These are phyloP conservation scores for Arbutus unedo DNA, from an alignment of 148 eudicot species.

Conservation along the genomic window DNA sequence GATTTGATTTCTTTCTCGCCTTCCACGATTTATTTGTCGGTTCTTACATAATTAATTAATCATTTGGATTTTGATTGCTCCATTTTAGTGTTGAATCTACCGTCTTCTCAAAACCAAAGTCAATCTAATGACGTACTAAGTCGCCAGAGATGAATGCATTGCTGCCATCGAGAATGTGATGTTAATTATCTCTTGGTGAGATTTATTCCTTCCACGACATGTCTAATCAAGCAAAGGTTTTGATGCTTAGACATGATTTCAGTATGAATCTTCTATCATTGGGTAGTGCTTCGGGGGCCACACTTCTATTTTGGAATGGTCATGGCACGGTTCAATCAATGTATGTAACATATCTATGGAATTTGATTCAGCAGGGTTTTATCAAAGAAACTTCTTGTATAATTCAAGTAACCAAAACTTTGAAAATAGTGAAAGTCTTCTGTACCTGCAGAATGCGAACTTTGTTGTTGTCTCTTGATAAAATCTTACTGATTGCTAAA, in stretches of 20 bases:
- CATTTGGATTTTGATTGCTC: background rate
- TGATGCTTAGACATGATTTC: background rate
- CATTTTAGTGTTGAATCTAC: background rate
- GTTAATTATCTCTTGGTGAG: background rate
- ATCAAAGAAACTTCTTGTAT: background rate
- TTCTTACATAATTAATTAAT: background rate
- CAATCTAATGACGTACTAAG: background rate
- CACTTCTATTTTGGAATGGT: background rate
- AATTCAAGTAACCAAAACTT: background rate
- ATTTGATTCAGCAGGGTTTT: background rate
- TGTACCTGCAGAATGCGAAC: conserved; percentile 90
- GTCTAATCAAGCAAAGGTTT: background rate
- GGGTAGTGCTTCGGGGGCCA: background rate
- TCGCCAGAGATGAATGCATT: background rate
- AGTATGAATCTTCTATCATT: background rate
- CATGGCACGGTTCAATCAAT: background rate
- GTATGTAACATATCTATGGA: background rate
- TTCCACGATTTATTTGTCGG: background rate
- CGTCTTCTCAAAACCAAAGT: background rate
- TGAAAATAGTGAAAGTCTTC: background rate
- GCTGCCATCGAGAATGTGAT: background rate
- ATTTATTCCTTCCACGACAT: background rate
- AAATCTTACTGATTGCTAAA: conserved; percentile 89
- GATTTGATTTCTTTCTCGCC: background rate
- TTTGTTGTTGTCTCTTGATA: conserved; percentile 84